These are phyloP conservation scores for Colletotrichum liaoningense DNA, from an alignment of 2,329 filamentous ascomycete species.

Conservation along the genomic window DNA sequence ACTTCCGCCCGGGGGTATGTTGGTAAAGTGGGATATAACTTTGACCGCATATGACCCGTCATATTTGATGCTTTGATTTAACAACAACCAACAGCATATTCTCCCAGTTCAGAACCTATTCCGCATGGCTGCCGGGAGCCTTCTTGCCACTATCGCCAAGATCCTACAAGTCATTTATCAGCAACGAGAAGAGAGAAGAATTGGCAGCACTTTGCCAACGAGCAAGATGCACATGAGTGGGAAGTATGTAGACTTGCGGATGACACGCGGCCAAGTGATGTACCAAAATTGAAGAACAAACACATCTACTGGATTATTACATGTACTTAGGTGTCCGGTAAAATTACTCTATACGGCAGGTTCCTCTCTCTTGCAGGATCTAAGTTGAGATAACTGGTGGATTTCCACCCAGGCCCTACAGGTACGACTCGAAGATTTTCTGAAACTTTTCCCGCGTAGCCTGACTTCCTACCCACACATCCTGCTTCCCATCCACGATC, in stretches of 20 bases:
- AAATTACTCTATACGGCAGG: neutral
- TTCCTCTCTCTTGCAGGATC: neutral
- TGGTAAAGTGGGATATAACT: neutral
- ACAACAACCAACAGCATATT: neutral
- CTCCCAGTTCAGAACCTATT: neutral
- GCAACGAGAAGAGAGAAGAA: neutral
- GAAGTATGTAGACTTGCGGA: neutral
- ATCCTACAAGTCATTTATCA: neutral
- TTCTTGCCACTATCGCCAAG: neutral
- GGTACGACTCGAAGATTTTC: conserved; percentile 39
- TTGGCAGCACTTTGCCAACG: neutral
- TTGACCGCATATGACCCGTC: neutral
- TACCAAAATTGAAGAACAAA: neutral
- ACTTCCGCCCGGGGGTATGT: neutral
- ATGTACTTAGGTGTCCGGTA: neutral
- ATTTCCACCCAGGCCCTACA: neutral
- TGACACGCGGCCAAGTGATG: too few relatives aligned
- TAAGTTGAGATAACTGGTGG: neutral
- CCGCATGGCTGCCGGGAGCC: neutral
- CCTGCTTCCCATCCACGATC: conserved; percentile 38
- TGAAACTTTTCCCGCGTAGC: conserved; percentile 37
- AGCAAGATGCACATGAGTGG: neutral
- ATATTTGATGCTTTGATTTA: neutral
- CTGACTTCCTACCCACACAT: conserved; percentile 41
- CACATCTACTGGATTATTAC: neutral